Conservation (phyloP, 768 basidiomycete genomes). For the Agrocybe pediades region DNA sequence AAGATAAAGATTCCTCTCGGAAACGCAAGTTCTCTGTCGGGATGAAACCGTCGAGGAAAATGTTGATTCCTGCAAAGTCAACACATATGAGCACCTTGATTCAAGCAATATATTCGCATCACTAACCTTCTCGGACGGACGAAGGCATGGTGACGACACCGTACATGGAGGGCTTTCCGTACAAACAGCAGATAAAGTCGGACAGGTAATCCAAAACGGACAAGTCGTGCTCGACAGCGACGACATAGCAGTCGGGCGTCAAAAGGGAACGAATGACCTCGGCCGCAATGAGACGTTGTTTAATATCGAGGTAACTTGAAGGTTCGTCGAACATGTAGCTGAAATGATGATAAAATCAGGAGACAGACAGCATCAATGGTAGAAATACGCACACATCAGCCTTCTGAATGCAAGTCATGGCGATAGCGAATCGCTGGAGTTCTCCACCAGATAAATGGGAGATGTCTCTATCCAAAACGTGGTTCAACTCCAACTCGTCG, state of each 20-base stretch:
- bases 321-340: conserved; percentile 99
- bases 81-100: not conserved
- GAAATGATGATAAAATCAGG: conserved; percentile 6
- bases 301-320: conserved; percentile 96
- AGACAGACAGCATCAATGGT: not conserved
- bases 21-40: conserved; percentile 98
- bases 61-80: conserved; percentile 81
- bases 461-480: conserved; percentile 85
- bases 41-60: conserved; percentile 98
- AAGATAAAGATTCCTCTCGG: conserved; percentile 92
- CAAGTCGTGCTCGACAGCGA: conserved; percentile 98
- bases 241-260: conserved; percentile 83
- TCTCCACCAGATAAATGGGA: conserved; percentile 93
- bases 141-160: conserved; percentile 99
- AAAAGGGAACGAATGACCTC: conserved; percentile 91
- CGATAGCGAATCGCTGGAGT: conserved; percentile 96
- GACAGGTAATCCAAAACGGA: conserved; percentile 98
- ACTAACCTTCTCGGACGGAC: conserved; percentile 92
- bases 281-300: conserved; percentile 92
- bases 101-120: not conserved
- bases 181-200: conserved; percentile 96
- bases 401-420: conserved; percentile 92
- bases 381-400: conserved; percentile 83
- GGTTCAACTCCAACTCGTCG: conserved; percentile 83
- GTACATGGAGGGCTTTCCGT: conserved; percentile 97